These are phyloP conservation scores for Rhododendron williamsianum DNA, from an alignment of 148 eudicot species.

Conservation along the genomic window DNA sequence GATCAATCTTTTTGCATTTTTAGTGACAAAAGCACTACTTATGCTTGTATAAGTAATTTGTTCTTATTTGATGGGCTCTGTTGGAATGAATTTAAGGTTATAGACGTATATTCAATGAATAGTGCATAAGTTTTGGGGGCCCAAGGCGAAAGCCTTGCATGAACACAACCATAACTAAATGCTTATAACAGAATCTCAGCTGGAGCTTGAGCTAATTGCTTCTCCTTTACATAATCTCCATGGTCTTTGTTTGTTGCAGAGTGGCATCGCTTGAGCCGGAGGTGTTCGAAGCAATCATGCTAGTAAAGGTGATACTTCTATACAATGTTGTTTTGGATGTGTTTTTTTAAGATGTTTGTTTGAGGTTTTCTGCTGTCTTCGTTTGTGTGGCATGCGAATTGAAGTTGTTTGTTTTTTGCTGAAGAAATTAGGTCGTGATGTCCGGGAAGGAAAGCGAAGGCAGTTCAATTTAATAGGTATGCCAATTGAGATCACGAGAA, in stretches of 20 bases:
- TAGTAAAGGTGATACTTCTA: constrained; percentile 61
- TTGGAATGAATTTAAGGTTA: neutral
- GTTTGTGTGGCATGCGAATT: constrained; percentile 7
- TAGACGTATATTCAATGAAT: neutral
- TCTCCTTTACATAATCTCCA: neutral
- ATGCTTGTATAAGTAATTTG: neutral
- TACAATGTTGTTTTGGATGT: neutral
- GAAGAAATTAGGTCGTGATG: constrained; percentile 86
- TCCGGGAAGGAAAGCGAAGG: constrained; percentile 88
- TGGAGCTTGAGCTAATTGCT: neutral
- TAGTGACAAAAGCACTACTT: neutral
- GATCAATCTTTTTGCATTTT: neutral
- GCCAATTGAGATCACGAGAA: neutral
- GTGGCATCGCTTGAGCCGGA: constrained; percentile 63
- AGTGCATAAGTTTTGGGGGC: no score
- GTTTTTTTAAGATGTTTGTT: neutral
- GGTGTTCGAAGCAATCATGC: constrained; percentile 69
- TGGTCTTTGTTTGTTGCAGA: constrained; percentile 29
- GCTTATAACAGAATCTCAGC: neutral
- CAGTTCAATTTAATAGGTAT: constrained; percentile 85
- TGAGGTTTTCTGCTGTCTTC: neutral
- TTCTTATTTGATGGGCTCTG: neutral
- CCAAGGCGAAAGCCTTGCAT: neutral
- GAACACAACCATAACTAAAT: neutral
- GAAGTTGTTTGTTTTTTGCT: constrained; percentile 36